Evolutionary conservation across 257 asterid species (phyloP).

Genomic region (Ilex aquifolium): DNA sequence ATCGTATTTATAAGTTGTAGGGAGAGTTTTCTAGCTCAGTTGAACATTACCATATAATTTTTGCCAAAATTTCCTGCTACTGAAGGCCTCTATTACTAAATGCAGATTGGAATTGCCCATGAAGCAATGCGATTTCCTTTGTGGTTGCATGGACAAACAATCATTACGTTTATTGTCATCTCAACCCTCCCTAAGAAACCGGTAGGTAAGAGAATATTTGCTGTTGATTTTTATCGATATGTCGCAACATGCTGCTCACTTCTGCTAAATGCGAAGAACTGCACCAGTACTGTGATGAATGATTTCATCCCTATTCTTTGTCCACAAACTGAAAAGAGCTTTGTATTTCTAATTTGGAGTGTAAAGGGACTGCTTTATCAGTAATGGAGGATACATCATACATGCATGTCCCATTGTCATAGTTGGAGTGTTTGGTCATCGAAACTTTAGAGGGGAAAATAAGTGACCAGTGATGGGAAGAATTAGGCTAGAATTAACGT

Average conservation of each 20-base stretch:
- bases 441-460: no score
- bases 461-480: no score
- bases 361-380: no score
- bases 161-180: slow-evolving; percentile 65
- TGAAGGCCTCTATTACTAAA: slow-evolving; percentile 11
- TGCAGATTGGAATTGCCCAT: slow-evolving; percentile 87
- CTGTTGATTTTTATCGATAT: slow-evolving; percentile 15
- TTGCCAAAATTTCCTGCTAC: background rate
- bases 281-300: background rate
- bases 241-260: background rate
- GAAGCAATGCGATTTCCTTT: slow-evolving; percentile 84
- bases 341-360: no score
- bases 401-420: no score
- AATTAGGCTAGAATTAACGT: no score
- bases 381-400: no score
- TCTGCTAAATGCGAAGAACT: background rate
- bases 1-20: background rate
- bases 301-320: background rate
- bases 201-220: slow-evolving; percentile 62
- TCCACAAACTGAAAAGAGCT: background rate
- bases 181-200: slow-evolving; percentile 75
- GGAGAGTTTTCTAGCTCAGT: background rate
- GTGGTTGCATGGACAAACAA: slow-evolving; percentile 88
- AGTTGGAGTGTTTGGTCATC: no score
- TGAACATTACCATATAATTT: background rate